These are phyloP conservation scores for Saccharomyces paradoxus DNA, from an alignment of 805 yeast genomes.

Conservation along the genomic window DNA sequence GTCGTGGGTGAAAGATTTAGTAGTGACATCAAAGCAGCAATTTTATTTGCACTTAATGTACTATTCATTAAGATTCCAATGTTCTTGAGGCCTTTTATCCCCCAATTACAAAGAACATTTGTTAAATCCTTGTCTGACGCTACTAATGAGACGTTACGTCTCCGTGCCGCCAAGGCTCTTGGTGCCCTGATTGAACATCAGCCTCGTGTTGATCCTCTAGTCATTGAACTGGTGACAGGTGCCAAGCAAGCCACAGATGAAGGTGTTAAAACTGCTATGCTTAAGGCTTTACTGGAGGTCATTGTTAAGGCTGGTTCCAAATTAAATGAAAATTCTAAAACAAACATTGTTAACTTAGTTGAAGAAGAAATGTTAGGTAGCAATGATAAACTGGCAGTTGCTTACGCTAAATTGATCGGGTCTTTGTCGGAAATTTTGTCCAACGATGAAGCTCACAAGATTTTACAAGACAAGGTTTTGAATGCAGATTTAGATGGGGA, in stretches of 20 bases:
- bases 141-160: constrained; percentile 59
- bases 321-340: constrained; percentile 66
- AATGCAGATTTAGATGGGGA: constrained; percentile 35
- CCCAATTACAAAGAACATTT: constrained; percentile 94
- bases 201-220: constrained; percentile 89
- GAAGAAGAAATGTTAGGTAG: constrained; percentile 56
- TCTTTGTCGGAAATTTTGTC: constrained; percentile 62
- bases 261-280: constrained; percentile 78
- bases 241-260: constrained; percentile 55
- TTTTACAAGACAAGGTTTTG: constrained; percentile 53
- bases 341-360: constrained; percentile 58
- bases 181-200: constrained; percentile 83
- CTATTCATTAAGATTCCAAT: constrained; percentile 79
- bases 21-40: constrained; percentile 90
- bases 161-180: constrained; percentile 81
- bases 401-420: constrained; percentile 74
- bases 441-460: constrained; percentile 51
- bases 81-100: constrained; percentile 88
- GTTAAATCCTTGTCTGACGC: constrained; percentile 84
- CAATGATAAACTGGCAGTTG: constrained; percentile 57
- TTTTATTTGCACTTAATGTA: constrained; percentile 71
- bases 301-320: constrained; percentile 70
- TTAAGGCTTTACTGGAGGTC: constrained; percentile 76
- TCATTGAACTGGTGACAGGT: constrained; percentile 72
- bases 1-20: constrained; percentile 93